phyloP scores from a whole-genome alignment of 2,329 filamentous ascomycete species.

The Knoxdaviesia proteae region DNA sequence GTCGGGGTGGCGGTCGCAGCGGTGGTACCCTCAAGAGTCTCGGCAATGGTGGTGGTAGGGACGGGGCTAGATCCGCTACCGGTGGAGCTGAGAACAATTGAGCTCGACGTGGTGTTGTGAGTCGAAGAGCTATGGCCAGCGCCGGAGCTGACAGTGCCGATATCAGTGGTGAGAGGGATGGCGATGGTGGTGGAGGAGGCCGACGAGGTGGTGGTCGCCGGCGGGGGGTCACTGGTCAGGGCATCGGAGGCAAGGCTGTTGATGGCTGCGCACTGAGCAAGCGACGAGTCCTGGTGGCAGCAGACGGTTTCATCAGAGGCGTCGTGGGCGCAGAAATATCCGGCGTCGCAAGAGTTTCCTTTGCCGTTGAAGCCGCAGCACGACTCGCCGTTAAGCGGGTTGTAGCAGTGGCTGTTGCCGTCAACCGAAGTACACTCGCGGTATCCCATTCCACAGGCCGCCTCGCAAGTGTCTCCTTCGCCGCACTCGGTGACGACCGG shows the following conservation, averaged over 20 bases:
- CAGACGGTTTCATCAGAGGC: constrained; percentile 30
- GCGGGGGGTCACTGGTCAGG: constrained; percentile 14
- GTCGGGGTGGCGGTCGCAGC: neutral
- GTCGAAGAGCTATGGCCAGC: neutral
- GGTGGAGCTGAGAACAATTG: no score
- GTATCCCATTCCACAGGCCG: constrained; percentile 31
- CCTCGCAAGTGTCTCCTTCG: constrained; percentile 27
- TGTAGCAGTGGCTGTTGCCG: constrained; percentile 34
- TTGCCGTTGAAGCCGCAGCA: constrained; percentile 32
- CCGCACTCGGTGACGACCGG: constrained; percentile 27
- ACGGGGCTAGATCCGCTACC: neutral
- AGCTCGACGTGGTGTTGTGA: constrained; percentile 1
- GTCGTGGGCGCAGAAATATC: constrained; percentile 43
- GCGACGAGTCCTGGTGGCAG: constrained; percentile 34
- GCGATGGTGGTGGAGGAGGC: constrained; percentile 6
- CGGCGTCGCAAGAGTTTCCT: constrained; percentile 40
- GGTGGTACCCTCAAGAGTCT: neutral
- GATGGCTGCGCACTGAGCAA: constrained; percentile 31
- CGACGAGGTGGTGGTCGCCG: constrained; percentile 11
- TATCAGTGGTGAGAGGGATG: constrained; percentile 2
- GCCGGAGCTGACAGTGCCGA: constrained; percentile 1
- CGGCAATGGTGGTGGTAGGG: neutral
- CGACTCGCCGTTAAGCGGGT: constrained; percentile 25
- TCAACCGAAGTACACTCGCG: constrained; percentile 27
- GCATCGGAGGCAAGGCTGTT: constrained; percentile 27